phyloP scores from a whole-genome alignment of 805 yeast species.

The Saccharomycopsis selenospora region DNA sequence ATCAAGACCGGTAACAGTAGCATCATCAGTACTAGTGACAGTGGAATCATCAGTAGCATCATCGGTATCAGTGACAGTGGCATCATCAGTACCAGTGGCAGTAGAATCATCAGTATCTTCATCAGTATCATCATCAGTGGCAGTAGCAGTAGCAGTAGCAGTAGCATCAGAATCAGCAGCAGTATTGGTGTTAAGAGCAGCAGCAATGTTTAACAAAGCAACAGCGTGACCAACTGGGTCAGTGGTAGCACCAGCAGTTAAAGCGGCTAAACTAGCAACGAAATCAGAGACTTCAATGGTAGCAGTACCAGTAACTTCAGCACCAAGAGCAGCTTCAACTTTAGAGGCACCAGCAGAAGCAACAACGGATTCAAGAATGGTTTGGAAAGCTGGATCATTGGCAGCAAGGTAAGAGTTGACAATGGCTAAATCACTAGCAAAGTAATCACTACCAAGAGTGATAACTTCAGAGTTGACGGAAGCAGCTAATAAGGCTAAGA shows the following conservation, averaged over 20 bases:
- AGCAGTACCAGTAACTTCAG: background rate
- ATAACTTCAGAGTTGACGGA: background rate
- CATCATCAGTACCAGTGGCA: conserved; percentile 16
- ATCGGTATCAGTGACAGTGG: background rate
- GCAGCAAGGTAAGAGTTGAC: background rate
- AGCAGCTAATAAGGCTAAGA: conserved; percentile 1
- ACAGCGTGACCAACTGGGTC: conserved; percentile 10
- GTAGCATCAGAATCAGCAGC: conserved; percentile 14
- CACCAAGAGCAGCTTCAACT: conserved; percentile 12
- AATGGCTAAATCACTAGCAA: background rate
- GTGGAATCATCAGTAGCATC: conserved; percentile 6
- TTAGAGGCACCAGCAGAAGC: conserved; percentile 22
- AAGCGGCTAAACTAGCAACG: conserved; percentile 9
- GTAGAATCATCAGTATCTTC: background rate
- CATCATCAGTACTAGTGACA: too few species aligned
- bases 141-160: conserved; percentile 14
- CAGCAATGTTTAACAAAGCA: conserved; percentile 5
- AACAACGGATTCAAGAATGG: background rate
- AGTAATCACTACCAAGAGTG: background rate
- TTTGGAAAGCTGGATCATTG: background rate
- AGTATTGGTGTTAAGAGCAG: too few species aligned
- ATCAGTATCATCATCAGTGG: background rate
- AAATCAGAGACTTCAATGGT: background rate
- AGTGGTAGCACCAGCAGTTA: conserved; percentile 13
- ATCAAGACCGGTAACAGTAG: conserved; percentile 16